Base-by-base conservation (phyloP, 306 rosid genomes). In the Lotus japonicus region DNA sequence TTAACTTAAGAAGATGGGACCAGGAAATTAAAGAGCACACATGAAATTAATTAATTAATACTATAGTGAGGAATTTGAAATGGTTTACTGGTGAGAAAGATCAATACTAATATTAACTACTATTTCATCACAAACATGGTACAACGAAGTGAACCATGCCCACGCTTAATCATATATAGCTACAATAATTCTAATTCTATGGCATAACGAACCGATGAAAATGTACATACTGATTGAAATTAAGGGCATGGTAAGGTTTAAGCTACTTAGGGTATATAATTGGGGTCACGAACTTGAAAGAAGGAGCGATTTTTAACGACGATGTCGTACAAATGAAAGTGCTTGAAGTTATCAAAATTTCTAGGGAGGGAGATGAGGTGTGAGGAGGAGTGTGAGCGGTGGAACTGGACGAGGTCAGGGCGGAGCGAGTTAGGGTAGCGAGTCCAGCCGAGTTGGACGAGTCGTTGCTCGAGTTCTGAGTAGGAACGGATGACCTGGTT, bases 381-480 rank as follows among this genome's bases (percentile, higher is more conserved):
- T 0, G 85, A 28, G 3, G 89, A 84, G 58, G 71, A 10, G 41
- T 89, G 82, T 1, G 92, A 92, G 38, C 90, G 88, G 70, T 92
- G 98, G 84, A 92, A 92, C 76, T 89, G 98, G 16, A 92, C 55
- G 49, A 85, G 85, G 43, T 85, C 71, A 0, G 83, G 74, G 39
- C 15, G 53, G 55, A 33, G 13, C 0, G 76, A 72, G 84, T 82
- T 75, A 21, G 7, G 60, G 84, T 85, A 84, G 36, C 95, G 95
- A 69, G 75, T 82, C 98, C 96, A 92, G 0, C 98, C 98, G 72
- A 92, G 86, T 68, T 89, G 78, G n/a, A 5, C 4, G 64, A 92
- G 98, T 11, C 83, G 68, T 1, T 85, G 90, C 59, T 89, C 92
- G 35, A 89, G 95, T 45, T 89, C 84, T 2, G 80, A 19, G 73